These are phyloP conservation scores for Coemansia asiatica DNA, from an alignment of 192 early-diverging fungal species.

Conservation along the genomic window DNA sequence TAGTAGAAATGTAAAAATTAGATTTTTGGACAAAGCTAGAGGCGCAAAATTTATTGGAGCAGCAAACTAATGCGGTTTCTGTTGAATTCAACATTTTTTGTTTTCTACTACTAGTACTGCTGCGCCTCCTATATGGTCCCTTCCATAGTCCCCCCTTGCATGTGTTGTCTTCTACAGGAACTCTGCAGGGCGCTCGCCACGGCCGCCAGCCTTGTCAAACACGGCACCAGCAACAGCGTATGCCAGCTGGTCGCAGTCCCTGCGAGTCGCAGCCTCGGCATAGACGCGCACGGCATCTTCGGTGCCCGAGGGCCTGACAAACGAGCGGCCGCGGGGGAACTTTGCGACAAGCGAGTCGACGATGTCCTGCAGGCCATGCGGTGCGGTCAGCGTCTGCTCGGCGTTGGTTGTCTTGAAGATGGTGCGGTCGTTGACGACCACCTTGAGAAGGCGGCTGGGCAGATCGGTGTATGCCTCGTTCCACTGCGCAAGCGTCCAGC, in stretches of 20 bases:
- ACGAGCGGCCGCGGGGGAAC: constrained; percentile 84
- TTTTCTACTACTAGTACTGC: neutral
- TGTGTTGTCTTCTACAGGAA: constrained; percentile 24
- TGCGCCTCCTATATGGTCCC: too few species aligned
- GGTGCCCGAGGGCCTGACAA: constrained; percentile 97
- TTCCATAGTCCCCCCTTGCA: neutral
- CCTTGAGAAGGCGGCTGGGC: constrained; percentile 94
- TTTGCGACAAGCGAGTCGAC: constrained; percentile 84
- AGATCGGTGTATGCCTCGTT: constrained; percentile 91
- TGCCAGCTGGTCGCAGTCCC: constrained; percentile 85
- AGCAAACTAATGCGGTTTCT: too few species aligned
- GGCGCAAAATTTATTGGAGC: too few species aligned
- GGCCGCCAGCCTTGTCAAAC: constrained; percentile 90
- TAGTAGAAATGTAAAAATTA: too few species aligned
- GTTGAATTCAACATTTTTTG: neutral
- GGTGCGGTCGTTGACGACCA: constrained; percentile 81
- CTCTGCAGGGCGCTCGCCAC: constrained; percentile 74
- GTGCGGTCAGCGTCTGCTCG: constrained; percentile 86
- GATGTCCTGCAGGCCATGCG: constrained; percentile 80
- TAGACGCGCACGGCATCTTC: constrained; percentile 99
- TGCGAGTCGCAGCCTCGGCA: constrained; percentile 92
- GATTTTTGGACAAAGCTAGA: too few species aligned
- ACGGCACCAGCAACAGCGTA: constrained; percentile 87
- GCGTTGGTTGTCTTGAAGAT: constrained; percentile 97
- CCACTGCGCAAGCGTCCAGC: constrained; percentile 85